phyloP scores from a whole-genome alignment of 2,329 filamentous ascomycete species.

The Sclerotinia borealis region DNA sequence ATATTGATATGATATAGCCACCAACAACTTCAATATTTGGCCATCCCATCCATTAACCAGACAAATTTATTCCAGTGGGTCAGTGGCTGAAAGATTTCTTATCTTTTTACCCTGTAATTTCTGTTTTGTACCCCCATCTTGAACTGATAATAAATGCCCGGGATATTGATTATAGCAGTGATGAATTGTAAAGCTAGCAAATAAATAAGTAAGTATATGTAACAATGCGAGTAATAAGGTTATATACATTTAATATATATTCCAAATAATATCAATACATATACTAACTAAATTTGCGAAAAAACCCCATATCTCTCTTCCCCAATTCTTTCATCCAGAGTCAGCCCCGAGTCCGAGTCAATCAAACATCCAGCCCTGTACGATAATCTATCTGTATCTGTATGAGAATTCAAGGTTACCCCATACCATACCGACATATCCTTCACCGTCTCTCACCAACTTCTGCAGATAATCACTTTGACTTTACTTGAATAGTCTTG shows the following conservation, averaged over 20 bases:
- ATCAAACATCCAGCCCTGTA: background rate
- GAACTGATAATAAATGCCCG: background rate
- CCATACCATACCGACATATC: background rate
- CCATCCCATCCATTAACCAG: background rate
- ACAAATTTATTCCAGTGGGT: background rate
- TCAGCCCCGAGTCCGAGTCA: background rate
- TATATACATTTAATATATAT: too few species aligned
- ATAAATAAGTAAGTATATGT: background rate
- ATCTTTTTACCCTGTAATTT: constrained; percentile 7
- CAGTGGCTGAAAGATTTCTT: constrained; percentile 8
- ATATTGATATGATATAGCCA: too few species aligned
- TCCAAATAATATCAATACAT: background rate
- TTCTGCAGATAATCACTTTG: too few species aligned
- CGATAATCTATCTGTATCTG: background rate
- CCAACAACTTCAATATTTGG: background rate
- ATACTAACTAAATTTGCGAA: background rate
- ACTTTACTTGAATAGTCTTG: too few species aligned
- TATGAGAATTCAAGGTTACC: background rate
- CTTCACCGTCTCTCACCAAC: constrained; percentile 12
- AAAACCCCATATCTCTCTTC: background rate
- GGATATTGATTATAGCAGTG: background rate
- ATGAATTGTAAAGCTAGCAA: background rate
- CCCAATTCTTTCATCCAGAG: background rate
- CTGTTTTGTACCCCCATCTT: background rate
- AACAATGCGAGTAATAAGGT: too few species aligned